These are phyloP conservation scores for Fusarium tupiense DNA, from an alignment of 2,329 filamentous ascomycete species.

Conservation along the genomic window DNA sequence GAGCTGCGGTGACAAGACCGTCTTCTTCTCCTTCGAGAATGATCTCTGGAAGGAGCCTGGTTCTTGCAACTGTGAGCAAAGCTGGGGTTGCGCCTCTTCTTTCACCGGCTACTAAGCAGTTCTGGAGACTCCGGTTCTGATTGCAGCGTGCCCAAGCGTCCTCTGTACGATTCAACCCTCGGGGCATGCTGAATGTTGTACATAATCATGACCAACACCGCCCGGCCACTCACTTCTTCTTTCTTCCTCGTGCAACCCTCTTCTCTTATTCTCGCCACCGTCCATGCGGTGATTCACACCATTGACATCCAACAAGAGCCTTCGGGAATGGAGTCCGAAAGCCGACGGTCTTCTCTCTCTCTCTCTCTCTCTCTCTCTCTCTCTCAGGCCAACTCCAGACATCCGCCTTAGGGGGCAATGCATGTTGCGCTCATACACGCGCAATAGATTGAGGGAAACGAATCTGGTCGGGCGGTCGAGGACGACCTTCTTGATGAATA, in stretches of 20 bases:
- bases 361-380: slow-evolving; percentile 21
- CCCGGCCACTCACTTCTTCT: slow-evolving; percentile 36
- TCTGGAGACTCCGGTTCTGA: slow-evolving; percentile 7
- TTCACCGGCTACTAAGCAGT: slow-evolving; percentile 36
- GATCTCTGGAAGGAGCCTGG: slow-evolving; percentile 85
- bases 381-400: slow-evolving; percentile 9
- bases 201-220: slow-evolving; percentile 41
- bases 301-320: slow-evolving; percentile 14
- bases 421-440: not conserved
- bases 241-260: slow-evolving; percentile 15
- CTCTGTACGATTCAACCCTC: slow-evolving; percentile 25
- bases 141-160: slow-evolving; percentile 37
- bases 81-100: slow-evolving; percentile 70
- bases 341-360: slow-evolving; percentile 20
- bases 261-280: slow-evolving; percentile 13
- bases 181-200: slow-evolving; percentile 44
- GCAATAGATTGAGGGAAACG: not conserved
- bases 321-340: slow-evolving; percentile 24
- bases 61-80: slow-evolving; percentile 77
- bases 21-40: slow-evolving; percentile 84
- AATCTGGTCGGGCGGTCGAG: slow-evolving; percentile 22
- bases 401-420: slow-evolving; percentile 12
- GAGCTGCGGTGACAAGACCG: slow-evolving; percentile 71
- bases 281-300: slow-evolving; percentile 10
- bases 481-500: slow-evolving; percentile 28